Percentiles rank a stretch among this genome's conserved stretches.
These are phyloP conservation scores for Talaromyces ruber DNA, from an alignment of 495 filamentous ascomycete species.

Conservation along the genomic window DNA sequence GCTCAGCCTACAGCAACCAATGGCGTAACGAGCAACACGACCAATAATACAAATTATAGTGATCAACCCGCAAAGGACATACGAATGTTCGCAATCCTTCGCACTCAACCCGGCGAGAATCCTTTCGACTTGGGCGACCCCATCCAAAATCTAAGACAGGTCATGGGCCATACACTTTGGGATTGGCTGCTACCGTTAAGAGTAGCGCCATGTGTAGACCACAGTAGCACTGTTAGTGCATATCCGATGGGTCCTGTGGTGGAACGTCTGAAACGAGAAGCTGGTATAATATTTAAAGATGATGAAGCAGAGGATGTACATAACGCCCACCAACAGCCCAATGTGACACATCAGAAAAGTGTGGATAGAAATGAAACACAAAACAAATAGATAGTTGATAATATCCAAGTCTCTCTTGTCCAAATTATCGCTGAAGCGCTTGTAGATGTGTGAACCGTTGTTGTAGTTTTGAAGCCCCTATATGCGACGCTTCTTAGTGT, in stretches of 20 bases:
- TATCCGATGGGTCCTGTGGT: conserved; percentile 45
- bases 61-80: conserved; percentile 17
- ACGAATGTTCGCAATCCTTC: conserved; percentile 68
- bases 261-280: conserved; percentile 37
- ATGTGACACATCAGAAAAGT: neutral
- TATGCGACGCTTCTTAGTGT: no score
- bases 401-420: no score
- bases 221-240: conserved; percentile 33
- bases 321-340: neutral
- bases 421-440: no score
- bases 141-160: conserved; percentile 59
- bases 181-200: conserved; percentile 72
- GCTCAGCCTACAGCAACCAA: neutral
- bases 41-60: neutral
- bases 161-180: conserved; percentile 59
- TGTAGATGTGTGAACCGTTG: no score
- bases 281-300: conserved; percentile 15
- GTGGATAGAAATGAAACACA: neutral
- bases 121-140: conserved; percentile 62
- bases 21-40: neutral
- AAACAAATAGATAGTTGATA: neutral
- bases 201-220: conserved; percentile 52
- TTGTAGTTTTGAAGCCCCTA: no score
- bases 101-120: conserved; percentile 65
- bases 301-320: neutral